Percentiles rank a stretch among this genome's conserved stretches.
Conservation (phyloP, 805 yeast species). For the Pichia thaimueangensis region DNA sequence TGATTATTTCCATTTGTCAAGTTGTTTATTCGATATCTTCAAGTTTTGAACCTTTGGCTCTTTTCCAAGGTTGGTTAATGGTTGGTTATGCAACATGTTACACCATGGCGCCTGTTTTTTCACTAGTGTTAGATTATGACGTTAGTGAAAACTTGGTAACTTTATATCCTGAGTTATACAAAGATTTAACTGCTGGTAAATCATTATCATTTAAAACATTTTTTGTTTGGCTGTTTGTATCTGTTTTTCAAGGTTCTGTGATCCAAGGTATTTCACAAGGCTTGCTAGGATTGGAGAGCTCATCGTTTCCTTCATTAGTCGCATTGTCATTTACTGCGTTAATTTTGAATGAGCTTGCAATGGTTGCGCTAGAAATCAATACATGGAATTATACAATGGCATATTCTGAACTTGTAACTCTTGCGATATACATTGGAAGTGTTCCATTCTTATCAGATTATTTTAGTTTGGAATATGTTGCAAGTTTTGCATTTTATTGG, state of each 20-base stretch:
- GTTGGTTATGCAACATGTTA: constrained; percentile 97
- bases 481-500: constrained; percentile 50
- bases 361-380: constrained; percentile 89
- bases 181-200: constrained; percentile 82
- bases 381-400: constrained; percentile 86
- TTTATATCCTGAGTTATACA: constrained; percentile 89
- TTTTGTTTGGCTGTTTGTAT: constrained; percentile 83
- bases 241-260: constrained; percentile 84
- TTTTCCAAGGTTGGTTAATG: constrained; percentile 95
- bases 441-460: constrained; percentile 86
- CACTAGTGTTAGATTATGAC: constrained; percentile 85
- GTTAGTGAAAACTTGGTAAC: constrained; percentile 84
- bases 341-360: constrained; percentile 76
- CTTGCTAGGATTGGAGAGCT: constrained; percentile 55
- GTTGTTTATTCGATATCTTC: constrained; percentile 87
- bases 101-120: constrained; percentile 97
- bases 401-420: constrained; percentile 62
- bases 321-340: constrained; percentile 76
- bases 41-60: constrained; percentile 84
- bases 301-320: constrained; percentile 68
- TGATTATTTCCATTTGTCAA: constrained; percentile 89
- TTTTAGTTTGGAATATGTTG: constrained; percentile 63
- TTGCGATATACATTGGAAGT: constrained; percentile 59
- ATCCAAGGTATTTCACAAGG: constrained; percentile 79
- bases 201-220: constrained; percentile 83